Base-by-base conservation (phyloP, 2,329 filamentous ascomycete genomes). In the Ilyonectria mors-panacis region DNA sequence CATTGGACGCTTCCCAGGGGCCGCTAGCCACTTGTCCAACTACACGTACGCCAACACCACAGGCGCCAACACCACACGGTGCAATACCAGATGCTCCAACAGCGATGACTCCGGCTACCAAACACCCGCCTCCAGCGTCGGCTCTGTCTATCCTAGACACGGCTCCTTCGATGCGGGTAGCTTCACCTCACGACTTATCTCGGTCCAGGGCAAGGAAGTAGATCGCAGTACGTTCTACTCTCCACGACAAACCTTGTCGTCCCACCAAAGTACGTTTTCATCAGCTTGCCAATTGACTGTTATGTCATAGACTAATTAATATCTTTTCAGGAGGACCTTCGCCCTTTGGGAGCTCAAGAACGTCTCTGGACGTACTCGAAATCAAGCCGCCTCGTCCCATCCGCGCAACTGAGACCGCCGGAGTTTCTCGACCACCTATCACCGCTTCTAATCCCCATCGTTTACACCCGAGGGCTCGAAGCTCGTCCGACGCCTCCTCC, bases 1-100 rank as follows among this genome's bases (percentile, higher is more conserved):
- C 70, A 80, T 82, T 72, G 79, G 80, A 1, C 78, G 76, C 42
- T 73, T 76, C 1, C 81, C 85, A n/a, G 84, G 85, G n/a, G 81
- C 84, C 35, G 80, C 81, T 63, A 87, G 84, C 78, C 80, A 82
- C 45, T 77, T 86, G 10, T 84, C 85, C 0, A 79, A 82, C 66
- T 82, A 85, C 39, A 84, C 85, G 6, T 87, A 85, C 65, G 83
- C 85, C 4, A 77, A 80, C 12, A 77, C 26, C 26, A 26, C 26
- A 26, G 26, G 26, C 26, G 26, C 26, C 26, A 26, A 26, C 26
- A 26, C 26, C 26, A 6, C 26, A 26, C 26, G 26, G 26, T 26
- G 26, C 26, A 26, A 26, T 26, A 26, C 26, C 26, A 26, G 26
- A 6, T 87, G 85, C 65, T 84, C 85, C 4, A 77, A 80, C 12